Base-by-base conservation (phyloP, 495 filamentous ascomycete species). In the Penicillium herquei region DNA sequence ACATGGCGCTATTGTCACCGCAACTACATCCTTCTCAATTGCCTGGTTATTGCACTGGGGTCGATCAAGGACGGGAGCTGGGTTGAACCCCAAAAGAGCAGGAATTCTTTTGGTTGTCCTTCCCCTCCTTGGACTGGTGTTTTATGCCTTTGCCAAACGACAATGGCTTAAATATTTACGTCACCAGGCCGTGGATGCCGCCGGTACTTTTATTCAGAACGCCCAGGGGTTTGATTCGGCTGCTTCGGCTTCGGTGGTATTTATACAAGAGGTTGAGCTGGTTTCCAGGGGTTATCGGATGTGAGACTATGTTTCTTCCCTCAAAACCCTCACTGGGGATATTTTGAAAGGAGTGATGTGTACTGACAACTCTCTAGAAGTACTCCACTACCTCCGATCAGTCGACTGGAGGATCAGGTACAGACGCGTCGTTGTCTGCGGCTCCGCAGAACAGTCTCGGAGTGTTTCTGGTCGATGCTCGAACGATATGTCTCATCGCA, bases 201-300 rank as follows among this genome's bases (percentile, higher is more conserved):
- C 88, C n/a, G 82, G 84, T 8, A 64, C 70, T 0, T 87, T 98
- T 55, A 85, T 95, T 52, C 76, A 83, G 26, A 85, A 83, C 58
- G 84, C 91, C 39, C 92, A 94, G 59, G 85, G 88, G 18, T 91
- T 95, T 57, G 92, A 98, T 69, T 83, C 86, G 32, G 86, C 89
- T 32, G 87, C 83, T 34, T 87, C 87, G 49, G 85, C 91, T 26
- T 88, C 91, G 2, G 77, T 98, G 33, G 87, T 87, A 33, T 82
- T 97, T 49, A 88, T 98, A 55, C 93, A 98, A 73, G 94, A 98
- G 69, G 93, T 98, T 16, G 94, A 98, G 71, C 78, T 98, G 47
- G 93, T 98, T 11, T 93, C 93, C 39, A 83, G 93, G 61, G 94
- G 94, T 47, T 98, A 98, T 69, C 82, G 89, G 68, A 83, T 98